Conservation (phyloP, 2,329 filamentous ascomycete genomes). For the Phaeomoniella chlamydospora region DNA sequence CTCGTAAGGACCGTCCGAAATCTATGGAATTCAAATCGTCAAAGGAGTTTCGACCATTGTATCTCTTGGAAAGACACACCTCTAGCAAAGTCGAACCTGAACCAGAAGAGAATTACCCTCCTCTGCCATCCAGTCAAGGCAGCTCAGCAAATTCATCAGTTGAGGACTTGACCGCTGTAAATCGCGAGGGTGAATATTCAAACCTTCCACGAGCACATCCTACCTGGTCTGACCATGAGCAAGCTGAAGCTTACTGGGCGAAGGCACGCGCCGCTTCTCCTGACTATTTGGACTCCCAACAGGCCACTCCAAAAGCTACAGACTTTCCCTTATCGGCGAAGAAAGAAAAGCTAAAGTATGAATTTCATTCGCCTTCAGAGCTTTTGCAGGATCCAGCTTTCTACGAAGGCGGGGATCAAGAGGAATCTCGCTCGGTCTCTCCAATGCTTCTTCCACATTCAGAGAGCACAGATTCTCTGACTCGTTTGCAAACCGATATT, state of each 20-base stretch:
- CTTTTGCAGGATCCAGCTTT: constrained; percentile 22
- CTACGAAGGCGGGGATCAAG: neutral
- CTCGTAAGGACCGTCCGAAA: constrained; percentile 29
- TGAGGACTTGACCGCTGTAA: constrained; percentile 24
- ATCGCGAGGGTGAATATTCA: constrained; percentile 9
- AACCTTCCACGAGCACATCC: constrained; percentile 8
- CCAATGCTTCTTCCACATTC: neutral
- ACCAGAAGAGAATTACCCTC: constrained; percentile 27
- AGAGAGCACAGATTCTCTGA: neutral
- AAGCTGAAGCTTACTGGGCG: constrained; percentile 13
- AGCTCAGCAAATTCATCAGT: constrained; percentile 31
- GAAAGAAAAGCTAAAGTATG: constrained; percentile 26
- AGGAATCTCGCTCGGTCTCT: constrained; percentile 1
- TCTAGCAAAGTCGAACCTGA: constrained; percentile 22
- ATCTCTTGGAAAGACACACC: constrained; percentile 56
- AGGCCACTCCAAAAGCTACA: constrained; percentile 54
- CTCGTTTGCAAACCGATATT: constrained; percentile 3
- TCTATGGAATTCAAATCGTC: constrained; percentile 37
- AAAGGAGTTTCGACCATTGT: constrained; percentile 66
- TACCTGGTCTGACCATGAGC: constrained; percentile 18
- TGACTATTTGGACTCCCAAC: constrained; percentile 45
- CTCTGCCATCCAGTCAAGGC: constrained; percentile 36
- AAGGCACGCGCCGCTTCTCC: constrained; percentile 9
- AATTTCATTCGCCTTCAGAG: constrained; percentile 32
- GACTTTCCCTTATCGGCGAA: constrained; percentile 21